Evolutionary conservation across 1,284 basidiomycete genomes (phyloP).

Genomic region (Malassezia pachydermatis): DNA sequence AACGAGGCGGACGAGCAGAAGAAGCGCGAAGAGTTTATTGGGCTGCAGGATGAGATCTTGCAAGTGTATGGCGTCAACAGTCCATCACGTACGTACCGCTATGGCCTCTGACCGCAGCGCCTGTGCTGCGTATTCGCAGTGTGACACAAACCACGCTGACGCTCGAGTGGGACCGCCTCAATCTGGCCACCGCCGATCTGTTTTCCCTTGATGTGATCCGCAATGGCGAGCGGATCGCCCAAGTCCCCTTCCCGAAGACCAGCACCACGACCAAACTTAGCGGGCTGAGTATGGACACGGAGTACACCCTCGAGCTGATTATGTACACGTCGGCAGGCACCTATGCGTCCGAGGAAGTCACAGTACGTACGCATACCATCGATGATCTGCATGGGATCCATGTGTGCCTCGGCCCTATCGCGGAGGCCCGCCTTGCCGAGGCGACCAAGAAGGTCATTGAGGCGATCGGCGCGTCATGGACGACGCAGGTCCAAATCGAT

Average conservation of each 20-base stretch:
- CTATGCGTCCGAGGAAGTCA: slow-evolving; percentile 31
- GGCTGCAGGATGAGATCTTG: slow-evolving; percentile 43
- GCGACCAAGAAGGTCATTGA: slow-evolving; percentile 27
- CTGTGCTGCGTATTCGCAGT: slow-evolving; percentile 33
- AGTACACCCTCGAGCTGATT: slow-evolving; percentile 46
- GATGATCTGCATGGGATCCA: slow-evolving; percentile 41
- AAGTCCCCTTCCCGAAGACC: slow-evolving; percentile 40
- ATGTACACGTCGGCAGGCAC: slow-evolving; percentile 43
- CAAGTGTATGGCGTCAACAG: slow-evolving; percentile 35
- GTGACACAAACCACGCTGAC: slow-evolving; percentile 46
- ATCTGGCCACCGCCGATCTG: slow-evolving; percentile 35
- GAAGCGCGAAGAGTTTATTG: slow-evolving; percentile 35
- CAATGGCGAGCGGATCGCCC: slow-evolving; percentile 39
- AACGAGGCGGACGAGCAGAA: slow-evolving; percentile 38
- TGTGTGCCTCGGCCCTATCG: slow-evolving; percentile 40
- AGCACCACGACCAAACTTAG: slow-evolving; percentile 44
- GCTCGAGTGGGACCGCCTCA: slow-evolving; percentile 43
- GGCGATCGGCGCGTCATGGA: slow-evolving; percentile 53
- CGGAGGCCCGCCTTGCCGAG: slow-evolving; percentile 23
- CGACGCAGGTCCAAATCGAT: slow-evolving; percentile 75
- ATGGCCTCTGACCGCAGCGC: slow-evolving; percentile 17
- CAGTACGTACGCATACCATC: slow-evolving; percentile 40
- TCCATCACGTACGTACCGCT: slow-evolving; percentile 27
- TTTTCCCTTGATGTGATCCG: slow-evolving; percentile 43
- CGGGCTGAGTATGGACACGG: slow-evolving; percentile 39